Conservation (phyloP, 176 grass and related monocot genomes). For the Rhynchospora pubera region DNA sequence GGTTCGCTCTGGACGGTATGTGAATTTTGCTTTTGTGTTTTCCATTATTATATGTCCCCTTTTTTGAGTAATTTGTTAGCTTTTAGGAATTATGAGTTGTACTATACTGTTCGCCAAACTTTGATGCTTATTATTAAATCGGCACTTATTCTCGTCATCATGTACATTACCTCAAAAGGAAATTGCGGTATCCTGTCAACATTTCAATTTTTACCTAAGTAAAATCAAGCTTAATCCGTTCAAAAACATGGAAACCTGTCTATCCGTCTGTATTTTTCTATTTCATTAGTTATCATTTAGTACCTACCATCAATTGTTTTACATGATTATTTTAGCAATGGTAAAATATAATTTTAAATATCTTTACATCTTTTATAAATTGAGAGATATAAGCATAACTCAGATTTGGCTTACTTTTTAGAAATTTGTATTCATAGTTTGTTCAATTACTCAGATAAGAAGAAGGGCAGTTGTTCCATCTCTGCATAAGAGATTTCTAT, state of each 20-base stretch:
- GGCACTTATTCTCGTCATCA: not conserved
- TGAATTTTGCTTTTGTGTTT: not conserved
- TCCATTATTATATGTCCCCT: not conserved
- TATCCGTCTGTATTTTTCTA: not conserved
- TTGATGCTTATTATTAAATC: not conserved
- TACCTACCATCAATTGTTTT: not conserved
- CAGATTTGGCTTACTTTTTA: not conserved
- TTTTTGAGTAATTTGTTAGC: not conserved
- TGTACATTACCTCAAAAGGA: not conserved
- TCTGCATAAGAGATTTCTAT: conserved; percentile 81
- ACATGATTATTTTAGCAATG: not conserved
- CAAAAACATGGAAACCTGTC: not conserved
- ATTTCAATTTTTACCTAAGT: not conserved
- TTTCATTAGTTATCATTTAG: not conserved
- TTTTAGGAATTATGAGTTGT: not conserved
- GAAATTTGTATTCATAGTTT: not conserved
- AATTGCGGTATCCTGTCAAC: not conserved
- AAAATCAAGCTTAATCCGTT: not conserved
- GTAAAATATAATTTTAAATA: no score
- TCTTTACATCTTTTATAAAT: no score
- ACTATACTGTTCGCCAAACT: not conserved
- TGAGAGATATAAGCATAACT: no score
- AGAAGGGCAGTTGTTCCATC: conserved; percentile 83
- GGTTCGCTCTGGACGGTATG: conserved; percentile 71
- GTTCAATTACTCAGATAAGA: conserved; percentile 46